phyloP scores from a whole-genome alignment of 169 alveolate species.

The Eimeria praecox region DNA sequence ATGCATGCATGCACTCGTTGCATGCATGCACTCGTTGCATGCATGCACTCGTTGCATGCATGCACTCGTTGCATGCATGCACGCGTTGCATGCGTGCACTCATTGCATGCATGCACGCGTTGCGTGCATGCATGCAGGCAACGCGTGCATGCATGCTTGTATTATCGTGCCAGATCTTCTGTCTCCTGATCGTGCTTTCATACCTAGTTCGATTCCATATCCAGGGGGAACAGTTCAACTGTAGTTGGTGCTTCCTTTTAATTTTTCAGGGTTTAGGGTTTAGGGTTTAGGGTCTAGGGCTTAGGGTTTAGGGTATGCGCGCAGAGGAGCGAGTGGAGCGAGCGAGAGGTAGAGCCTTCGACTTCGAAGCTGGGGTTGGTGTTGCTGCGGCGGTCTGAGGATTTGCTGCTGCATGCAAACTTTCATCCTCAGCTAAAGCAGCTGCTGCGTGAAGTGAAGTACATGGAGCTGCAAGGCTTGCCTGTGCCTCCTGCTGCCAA shows the following conservation, averaged over 20 bases:
- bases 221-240: too few relatives aligned
- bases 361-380: slow-evolving; percentile 92
- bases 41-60: background rate
- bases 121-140: too few relatives aligned
- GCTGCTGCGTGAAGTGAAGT: slow-evolving; percentile 95
- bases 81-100: too few relatives aligned
- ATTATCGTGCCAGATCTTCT: too few relatives aligned
- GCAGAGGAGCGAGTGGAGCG: slow-evolving; percentile 92
- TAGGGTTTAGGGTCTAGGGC: background rate
- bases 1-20: background rate
- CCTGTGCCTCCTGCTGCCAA: slow-evolving; percentile 94
- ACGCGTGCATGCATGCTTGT: background rate
- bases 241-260: too few relatives aligned
- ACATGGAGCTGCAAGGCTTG: slow-evolving; percentile 91
- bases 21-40: background rate
- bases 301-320: background rate
- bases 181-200: too few relatives aligned
- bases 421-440: slow-evolving; percentile 95
- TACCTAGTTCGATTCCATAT: too few relatives aligned
- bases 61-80: background rate
- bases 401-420: slow-evolving; percentile 91
- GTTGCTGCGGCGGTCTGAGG: slow-evolving; percentile 90
- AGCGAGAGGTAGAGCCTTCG: slow-evolving; percentile 91
- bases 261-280: background rate
- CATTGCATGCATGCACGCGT: too few relatives aligned